A percentile compares a stretch with the other conserved stretches of the same genome.
phyloP scores from a whole-genome alignment of 2,329 filamentous ascomycete species.

The Cladorrhinum sp. region DNA sequence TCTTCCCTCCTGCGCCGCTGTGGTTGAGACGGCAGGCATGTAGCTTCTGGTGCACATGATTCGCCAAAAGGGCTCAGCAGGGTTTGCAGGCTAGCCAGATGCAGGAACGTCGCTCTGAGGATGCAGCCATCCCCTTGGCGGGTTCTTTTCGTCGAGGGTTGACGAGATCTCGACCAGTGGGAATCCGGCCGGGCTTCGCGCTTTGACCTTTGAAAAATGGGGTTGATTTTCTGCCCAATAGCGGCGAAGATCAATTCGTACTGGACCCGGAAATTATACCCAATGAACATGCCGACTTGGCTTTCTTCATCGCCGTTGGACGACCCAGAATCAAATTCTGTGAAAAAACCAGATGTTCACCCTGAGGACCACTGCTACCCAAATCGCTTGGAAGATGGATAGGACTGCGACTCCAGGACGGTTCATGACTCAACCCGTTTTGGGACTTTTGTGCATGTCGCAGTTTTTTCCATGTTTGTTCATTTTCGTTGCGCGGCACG shows the following conservation, averaged over 20 bases:
- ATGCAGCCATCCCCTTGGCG: constrained; percentile 14
- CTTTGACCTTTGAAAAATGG: constrained; percentile 35
- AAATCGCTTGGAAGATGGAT: constrained; percentile 12
- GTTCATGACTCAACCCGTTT: neutral
- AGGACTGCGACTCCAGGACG: neutral
- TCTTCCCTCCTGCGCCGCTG: neutral
- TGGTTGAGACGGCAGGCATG: constrained; percentile 3
- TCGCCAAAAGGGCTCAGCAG: neutral
- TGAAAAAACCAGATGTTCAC: neutral
- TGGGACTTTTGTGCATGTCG: neutral
- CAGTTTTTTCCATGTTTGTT: neutral
- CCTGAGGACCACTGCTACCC: constrained; percentile 7
- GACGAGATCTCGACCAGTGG: constrained; percentile 42
- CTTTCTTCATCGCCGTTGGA: constrained; percentile 33
- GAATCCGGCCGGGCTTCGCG: constrained; percentile 41
- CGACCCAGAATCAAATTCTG: constrained; percentile 11
- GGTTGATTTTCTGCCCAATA: constrained; percentile 42
- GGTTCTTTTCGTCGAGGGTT: constrained; percentile 28
- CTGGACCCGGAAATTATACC: constrained; percentile 36
- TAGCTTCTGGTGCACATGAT: neutral
- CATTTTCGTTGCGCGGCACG: neutral
- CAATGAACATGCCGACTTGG: constrained; percentile 33
- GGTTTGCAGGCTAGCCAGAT: constrained; percentile 18
- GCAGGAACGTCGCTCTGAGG: constrained; percentile 16
- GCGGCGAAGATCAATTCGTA: constrained; percentile 29